These are phyloP conservation scores for Epichloe aotearoae DNA, from an alignment of 2,329 filamentous ascomycete species.

Conservation along the genomic window DNA sequence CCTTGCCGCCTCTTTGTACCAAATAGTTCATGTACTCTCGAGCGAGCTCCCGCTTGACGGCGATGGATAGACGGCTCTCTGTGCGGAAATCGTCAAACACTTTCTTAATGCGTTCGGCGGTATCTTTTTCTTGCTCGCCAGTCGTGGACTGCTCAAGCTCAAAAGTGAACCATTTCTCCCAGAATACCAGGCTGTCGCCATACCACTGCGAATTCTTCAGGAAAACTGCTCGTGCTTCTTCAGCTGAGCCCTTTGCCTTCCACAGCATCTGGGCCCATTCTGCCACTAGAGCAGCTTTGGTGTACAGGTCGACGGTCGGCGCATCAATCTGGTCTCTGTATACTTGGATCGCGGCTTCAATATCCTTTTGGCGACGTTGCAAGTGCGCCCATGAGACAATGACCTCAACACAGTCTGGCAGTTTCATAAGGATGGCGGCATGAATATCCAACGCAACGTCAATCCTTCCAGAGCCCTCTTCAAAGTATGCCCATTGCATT, in stretches of 20 bases:
- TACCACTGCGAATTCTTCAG: slow-evolving; percentile 73
- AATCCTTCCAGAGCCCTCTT: slow-evolving; percentile 67
- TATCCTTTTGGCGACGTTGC: slow-evolving; percentile 66
- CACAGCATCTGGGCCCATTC: slow-evolving; percentile 81
- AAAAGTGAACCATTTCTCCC: slow-evolving; percentile 78
- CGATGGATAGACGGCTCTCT: slow-evolving; percentile 55
- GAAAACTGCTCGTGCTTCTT: slow-evolving; percentile 76
- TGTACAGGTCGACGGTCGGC: slow-evolving; percentile 56
- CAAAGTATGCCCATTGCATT: slow-evolving; percentile 86
- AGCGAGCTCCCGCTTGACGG: slow-evolving; percentile 61
- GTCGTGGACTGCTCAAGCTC: slow-evolving; percentile 72
- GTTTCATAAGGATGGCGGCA: slow-evolving; percentile 57
- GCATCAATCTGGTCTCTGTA: slow-evolving; percentile 72
- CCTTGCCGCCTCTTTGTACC: slow-evolving; percentile 66
- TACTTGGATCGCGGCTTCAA: slow-evolving; percentile 73
- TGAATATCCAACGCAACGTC: slow-evolving; percentile 78
- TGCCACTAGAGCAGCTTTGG: slow-evolving; percentile 75
- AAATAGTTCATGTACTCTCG: slow-evolving; percentile 73
- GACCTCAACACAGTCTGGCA: slow-evolving; percentile 76
- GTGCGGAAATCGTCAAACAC: slow-evolving; percentile 64
- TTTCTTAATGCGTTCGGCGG: slow-evolving; percentile 63
- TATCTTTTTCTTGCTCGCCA: slow-evolving; percentile 46
- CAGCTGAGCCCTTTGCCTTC: slow-evolving; percentile 70
- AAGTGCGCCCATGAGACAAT: slow-evolving; percentile 81
- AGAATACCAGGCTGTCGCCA: slow-evolving; percentile 75